Evolutionary conservation across 305 asterid species (phyloP), one percentile per base, ranked within the genome.

Genomic region (Salvia sclarea): DNA sequence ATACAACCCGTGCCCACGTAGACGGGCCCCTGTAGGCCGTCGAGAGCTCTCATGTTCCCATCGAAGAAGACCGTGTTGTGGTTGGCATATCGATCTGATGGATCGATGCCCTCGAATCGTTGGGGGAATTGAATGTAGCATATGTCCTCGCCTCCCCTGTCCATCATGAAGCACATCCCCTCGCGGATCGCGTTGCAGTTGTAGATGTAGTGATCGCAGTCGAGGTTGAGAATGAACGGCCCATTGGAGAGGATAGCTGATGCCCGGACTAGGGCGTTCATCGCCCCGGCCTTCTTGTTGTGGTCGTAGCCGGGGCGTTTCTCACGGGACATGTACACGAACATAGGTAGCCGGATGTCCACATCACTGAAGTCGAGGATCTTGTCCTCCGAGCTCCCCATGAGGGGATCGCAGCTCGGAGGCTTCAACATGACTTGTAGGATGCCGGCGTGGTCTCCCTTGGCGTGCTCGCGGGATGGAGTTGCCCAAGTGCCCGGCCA

Each of bases 151-250:
- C 98, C 98, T 25, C 96, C 98, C 0, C 96, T 88, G 64, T 91
- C 98, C 98, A 92, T 89, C 98, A 92, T 89, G 81, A 89, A 92
- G 64, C 98, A 92, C 95, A 92, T 89, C 75, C 96, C 98, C 79
- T 92, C 98, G 20, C 94, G 78, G 16, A 87, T 82, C 6, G 98
- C 98, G 74, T 89, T 75, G 0, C 92, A 89, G 80, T 92, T 89
- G 72, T 92, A 85, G 52, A 92, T 84, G 79, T 92, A 92, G 87
- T 92, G 98, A 79, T 92, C 98, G 67, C 98, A 92, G 78, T 92
- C 98, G 0, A 92, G 96, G 61, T 92, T 92, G 17, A 92, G 86
- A 62, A 92, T 88, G 73, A 89, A 92, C 40, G 96, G 96, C 11
- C 98, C 98, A 38, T 92, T 92, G n/a, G 98, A 89, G 92, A 89